Evolutionary conservation across 2,329 filamentous ascomycete species (phyloP), one percentile per base, ranked within the genome.

Genomic region (Verticillium tricorpus): DNA sequence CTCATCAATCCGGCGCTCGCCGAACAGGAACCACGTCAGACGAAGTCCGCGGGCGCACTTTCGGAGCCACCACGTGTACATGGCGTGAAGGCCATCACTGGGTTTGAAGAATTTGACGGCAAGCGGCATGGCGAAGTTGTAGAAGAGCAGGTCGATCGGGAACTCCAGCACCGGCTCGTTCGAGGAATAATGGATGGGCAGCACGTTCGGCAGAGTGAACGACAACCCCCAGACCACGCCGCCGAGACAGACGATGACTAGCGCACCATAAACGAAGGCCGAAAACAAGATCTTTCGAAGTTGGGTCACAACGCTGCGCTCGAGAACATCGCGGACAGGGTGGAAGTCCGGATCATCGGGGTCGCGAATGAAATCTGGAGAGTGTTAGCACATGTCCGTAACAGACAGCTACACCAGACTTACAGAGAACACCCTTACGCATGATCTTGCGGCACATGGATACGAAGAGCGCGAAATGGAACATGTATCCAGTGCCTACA

Each of bases 391-490:
- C 61, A 19, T 52, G 34, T 22, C 34, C 22, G 34, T 3, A 7
- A 19, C 25, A 7, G 2, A 3, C 8, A 31, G 31, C 5, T 25
- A 3, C n/a, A 25, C 6, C 9, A 4, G 55, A 83, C 89, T 84
- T 81, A 92, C 89, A 98, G 63, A 99, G 81, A 50, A 99, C 95
- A 59, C 95, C 95, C 67, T 88, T 92, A 65, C 95, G 89, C 89
- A 99, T 91, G 63, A 98, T 97, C 78, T 97, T 97, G 65, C 95
- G 89, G 76, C 95, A 99, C 93, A 99, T 98, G 61, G 93, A 96
- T 19, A 99, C 95, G 72, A 99, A 99, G 3, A 99, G 84, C 5
- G 95, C 95, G 73, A 99, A 99, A 73, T 99, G 95, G 78, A 99
- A 99, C 96, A 99, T 99, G 76, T 99, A 99, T 65, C 93, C 96